Conservation (phyloP, 169 alveolate genomes). For the Perkinsus olseni region DNA sequence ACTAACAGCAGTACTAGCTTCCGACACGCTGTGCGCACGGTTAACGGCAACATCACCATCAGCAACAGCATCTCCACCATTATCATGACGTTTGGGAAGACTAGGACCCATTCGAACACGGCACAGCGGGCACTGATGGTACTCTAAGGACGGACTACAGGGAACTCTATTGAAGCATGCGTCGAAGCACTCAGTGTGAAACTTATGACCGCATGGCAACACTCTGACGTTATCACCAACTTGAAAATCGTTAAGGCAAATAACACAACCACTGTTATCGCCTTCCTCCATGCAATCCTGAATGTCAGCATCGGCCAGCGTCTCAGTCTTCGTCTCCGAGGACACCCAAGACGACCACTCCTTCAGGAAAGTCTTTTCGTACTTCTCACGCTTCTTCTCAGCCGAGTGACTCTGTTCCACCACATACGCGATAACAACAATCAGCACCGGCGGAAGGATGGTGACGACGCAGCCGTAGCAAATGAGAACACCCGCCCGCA, state of each 20-base stretch:
- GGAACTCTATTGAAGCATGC: neutral
- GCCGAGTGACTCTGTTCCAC: neutral
- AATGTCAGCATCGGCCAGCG: neutral
- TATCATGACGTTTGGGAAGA: neutral
- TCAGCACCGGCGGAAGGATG: neutral
- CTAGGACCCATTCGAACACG: neutral
- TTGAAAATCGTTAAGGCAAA: neutral
- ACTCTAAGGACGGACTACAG: neutral
- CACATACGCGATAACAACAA: neutral
- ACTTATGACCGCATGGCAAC: neutral
- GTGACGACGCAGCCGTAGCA: neutral
- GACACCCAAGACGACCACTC: neutral
- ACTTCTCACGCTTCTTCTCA: neutral
- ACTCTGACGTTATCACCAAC: neutral
- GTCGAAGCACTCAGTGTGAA: neutral
- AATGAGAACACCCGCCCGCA: neutral
- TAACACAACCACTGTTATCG: neutral
- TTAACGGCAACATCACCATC: neutral
- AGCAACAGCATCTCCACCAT: neutral
- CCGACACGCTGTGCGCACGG: neutral
- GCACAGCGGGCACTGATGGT: neutral
- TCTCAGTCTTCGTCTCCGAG: neutral
- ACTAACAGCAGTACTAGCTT: neutral
- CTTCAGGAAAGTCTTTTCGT: neutral
- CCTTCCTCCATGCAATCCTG: neutral